Evolutionary conservation across 768 basidiomycete species (phyloP).

Genomic region (Ramaria sp.): DNA sequence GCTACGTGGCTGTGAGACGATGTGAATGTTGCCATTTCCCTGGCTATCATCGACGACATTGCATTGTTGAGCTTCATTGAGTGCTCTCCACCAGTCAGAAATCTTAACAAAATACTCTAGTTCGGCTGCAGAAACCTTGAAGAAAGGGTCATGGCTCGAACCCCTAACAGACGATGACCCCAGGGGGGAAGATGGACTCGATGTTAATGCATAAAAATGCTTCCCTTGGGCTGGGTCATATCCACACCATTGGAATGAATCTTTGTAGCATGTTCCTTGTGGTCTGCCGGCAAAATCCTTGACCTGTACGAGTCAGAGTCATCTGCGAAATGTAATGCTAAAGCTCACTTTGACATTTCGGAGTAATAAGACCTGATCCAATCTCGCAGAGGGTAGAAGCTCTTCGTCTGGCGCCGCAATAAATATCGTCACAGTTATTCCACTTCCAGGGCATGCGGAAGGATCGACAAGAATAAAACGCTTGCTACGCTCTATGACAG

Average conservation of each 20-base stretch:
- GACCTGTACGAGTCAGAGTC: neutral
- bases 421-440: neutral
- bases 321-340: neutral
- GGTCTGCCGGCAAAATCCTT: neutral
- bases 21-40: neutral
- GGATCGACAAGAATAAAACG: constrained; percentile 5
- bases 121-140: neutral
- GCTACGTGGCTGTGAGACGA: neutral
- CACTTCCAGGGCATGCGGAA: neutral
- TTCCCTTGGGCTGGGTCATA: constrained; percentile 6
- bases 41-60: neutral
- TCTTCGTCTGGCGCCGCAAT: neutral
- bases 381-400: constrained; percentile 1
- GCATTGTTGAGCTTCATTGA: neutral
- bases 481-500: neutral
- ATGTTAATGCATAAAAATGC: constrained; percentile 5
- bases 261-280: constrained; percentile 7
- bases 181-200: neutral
- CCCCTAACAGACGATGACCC: neutral
- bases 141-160: neutral
- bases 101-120: constrained; percentile 5
- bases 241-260: constrained; percentile 8
- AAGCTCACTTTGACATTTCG: constrained; percentile 1
- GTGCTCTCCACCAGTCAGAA: constrained; percentile 8
- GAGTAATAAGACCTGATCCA: constrained; percentile 7